phyloP scores from a whole-genome alignment of 306 rosid species.

The Senna siamea region DNA sequence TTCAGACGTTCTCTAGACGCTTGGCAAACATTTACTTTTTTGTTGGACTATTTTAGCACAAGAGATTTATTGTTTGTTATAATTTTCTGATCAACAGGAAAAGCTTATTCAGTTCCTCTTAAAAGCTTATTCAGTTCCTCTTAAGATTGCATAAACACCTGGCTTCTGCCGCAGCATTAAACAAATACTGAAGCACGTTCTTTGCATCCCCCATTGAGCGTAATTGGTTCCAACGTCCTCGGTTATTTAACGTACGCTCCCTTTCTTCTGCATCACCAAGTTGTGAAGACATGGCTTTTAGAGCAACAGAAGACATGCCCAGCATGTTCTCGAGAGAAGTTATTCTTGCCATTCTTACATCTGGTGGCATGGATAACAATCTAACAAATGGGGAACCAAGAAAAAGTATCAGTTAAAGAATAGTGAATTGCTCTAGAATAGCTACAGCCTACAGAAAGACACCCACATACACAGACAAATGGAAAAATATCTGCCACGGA shows the following conservation, averaged over 20 bases:
- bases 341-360: slow-evolving; percentile 66
- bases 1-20: not conserved
- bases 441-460: slow-evolving; percentile 23
- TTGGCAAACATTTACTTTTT: not conserved
- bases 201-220: slow-evolving; percentile 87
- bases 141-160: slow-evolving; percentile 55
- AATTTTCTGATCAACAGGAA: slow-evolving; percentile 19
- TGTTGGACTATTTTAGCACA: slow-evolving; percentile 15
- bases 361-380: slow-evolving; percentile 68
- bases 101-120: no score
- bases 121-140: slow-evolving; percentile 35
- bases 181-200: slow-evolving; percentile 67
- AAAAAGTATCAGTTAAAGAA: slow-evolving; percentile 26
- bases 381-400: slow-evolving; percentile 43
- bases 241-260: slow-evolving; percentile 60
- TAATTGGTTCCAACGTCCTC: slow-evolving; percentile 79
- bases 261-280: slow-evolving; percentile 77
- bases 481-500: slow-evolving; percentile 3
- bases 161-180: slow-evolving; percentile 64
- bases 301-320: slow-evolving; percentile 65
- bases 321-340: slow-evolving; percentile 81
- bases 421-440: slow-evolving; percentile 31
- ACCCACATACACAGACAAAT: slow-evolving; percentile 15
- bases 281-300: slow-evolving; percentile 75
- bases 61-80: not conserved